These are phyloP conservation scores for Penicillium robsamsonii DNA, from an alignment of 495 filamentous ascomycete genomes.

Conservation along the genomic window DNA sequence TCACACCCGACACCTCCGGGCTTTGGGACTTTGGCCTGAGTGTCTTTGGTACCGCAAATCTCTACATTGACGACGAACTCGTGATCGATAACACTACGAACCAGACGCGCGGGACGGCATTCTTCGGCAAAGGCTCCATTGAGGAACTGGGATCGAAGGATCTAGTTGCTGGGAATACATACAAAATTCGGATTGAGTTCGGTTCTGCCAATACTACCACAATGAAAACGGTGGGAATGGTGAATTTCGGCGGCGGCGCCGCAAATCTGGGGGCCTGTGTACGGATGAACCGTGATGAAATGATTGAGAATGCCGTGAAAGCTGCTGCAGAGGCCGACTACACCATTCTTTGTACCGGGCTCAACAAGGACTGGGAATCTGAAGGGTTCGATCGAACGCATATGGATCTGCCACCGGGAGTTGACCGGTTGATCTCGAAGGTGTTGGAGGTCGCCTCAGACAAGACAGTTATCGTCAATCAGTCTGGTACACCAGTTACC, in stretches of 20 bases:
- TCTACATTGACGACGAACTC: constrained; percentile 64
- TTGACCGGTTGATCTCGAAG: constrained; percentile 63
- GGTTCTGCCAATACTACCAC: constrained; percentile 57
- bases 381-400: constrained; percentile 76
- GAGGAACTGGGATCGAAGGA: constrained; percentile 54
- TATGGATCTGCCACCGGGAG: constrained; percentile 69
- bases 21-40: constrained; percentile 68
- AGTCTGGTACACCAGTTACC: constrained; percentile 72
- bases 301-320: constrained; percentile 59
- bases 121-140: constrained; percentile 56
- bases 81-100: constrained; percentile 61
- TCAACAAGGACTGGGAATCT: constrained; percentile 81
- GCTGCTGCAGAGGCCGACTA: constrained; percentile 62
- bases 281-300: constrained; percentile 60
- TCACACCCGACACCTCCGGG: constrained; percentile 55
- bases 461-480: constrained; percentile 68
- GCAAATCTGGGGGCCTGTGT: constrained; percentile 70
- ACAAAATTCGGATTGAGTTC: constrained; percentile 58
- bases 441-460: constrained; percentile 64
- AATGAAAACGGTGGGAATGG: constrained; percentile 43
- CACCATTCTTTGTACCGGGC: constrained; percentile 69
- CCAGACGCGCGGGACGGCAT: constrained; percentile 54
- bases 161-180: constrained; percentile 52
- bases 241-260: constrained; percentile 59
- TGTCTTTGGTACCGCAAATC: constrained; percentile 64